Evolutionary conservation across 441 rosid species (phyloP), one percentile per base, ranked within the genome.

Genomic region (Manihot esculenta): DNA sequence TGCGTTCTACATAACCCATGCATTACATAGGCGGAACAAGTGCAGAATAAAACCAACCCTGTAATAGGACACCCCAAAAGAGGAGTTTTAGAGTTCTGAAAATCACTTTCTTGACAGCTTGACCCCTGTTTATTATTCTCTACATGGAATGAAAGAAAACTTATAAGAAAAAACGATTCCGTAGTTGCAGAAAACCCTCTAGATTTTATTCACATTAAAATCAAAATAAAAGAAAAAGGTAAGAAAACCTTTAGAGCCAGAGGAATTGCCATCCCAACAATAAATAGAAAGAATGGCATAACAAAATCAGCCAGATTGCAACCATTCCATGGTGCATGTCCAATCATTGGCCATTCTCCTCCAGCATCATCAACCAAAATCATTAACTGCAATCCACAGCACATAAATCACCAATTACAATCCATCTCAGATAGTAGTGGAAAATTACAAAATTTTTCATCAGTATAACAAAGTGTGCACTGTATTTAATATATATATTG

Each of bases 291-390:
- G 84, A 93, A 93, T 11, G 98, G 98, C 97, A 90, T 89, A 7
- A 90, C 97, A 70, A 89, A 93, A 84, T 93, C 98, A n/a, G 96
- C 98, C 33, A 93, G 82, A 77, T 93, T 84, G 81, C 97, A 88
- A 23, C 98, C 96, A 33, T 89, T 76, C 98, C 98, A 93, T 0
- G 96, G 91, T 33, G 98, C 94, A 50, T 93, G 98, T 41, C 84
- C 85, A 30, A 91, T 93, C 81, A 42, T 61, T 5, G 97, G 97
- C 94, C 93, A 91, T 18, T 89, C 93, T 75, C 93, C 98, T 55
- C 96, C 98, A 6, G 93, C 96, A 79, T 91, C 93, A 82, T 91
- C 98, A n/a, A 93, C 97, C 69, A 93, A 78, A 24, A 93, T 82
- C 97, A 91, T 93, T 76, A 93, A 75, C 98, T 92, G 66, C 48